phyloP scores from a whole-genome alignment of 164 flowering plant species.

The Vitis rupestris region DNA sequence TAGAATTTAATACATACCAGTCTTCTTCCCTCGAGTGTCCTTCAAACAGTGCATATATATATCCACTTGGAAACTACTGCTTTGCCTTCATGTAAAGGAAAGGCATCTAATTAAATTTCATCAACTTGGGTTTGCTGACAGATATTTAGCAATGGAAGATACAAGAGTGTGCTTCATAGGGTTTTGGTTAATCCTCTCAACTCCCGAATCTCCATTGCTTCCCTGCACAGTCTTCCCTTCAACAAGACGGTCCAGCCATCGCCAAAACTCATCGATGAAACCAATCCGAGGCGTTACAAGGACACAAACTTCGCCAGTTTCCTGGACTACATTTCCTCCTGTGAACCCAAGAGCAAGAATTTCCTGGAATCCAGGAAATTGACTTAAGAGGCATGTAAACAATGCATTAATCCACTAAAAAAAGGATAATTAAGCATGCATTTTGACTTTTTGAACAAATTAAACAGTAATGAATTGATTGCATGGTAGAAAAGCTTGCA shows the following conservation, averaged over 20 bases:
- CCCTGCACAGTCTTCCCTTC: conserved; percentile 52
- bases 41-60: too few relatives aligned
- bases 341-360: conserved; percentile 43
- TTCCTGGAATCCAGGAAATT: conserved; percentile 57
- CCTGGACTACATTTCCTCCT: conserved; percentile 37
- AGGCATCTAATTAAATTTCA: too few relatives aligned
- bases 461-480: too few relatives aligned
- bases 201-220: conserved; percentile 50
- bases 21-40: too few relatives aligned
- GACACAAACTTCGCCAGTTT: conserved; percentile 54
- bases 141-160: conserved; percentile 53
- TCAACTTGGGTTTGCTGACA: too few relatives aligned
- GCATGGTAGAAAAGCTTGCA: too few relatives aligned
- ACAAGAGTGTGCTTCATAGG: conserved; percentile 62
- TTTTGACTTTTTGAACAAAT: too few relatives aligned
- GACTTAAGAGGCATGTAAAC: conserved; percentile 2
- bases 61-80: too few relatives aligned
- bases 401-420: neutral
- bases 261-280: conserved; percentile 32
- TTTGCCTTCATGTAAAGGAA: too few relatives aligned
- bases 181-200: conserved; percentile 41
- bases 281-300: conserved; percentile 47
- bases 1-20: too few relatives aligned
- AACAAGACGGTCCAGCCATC: conserved; percentile 36
- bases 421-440: too few relatives aligned